Evolutionary conservation across 495 filamentous ascomycete genomes (phyloP).

Genomic region (Daldinia concentrica): DNA sequence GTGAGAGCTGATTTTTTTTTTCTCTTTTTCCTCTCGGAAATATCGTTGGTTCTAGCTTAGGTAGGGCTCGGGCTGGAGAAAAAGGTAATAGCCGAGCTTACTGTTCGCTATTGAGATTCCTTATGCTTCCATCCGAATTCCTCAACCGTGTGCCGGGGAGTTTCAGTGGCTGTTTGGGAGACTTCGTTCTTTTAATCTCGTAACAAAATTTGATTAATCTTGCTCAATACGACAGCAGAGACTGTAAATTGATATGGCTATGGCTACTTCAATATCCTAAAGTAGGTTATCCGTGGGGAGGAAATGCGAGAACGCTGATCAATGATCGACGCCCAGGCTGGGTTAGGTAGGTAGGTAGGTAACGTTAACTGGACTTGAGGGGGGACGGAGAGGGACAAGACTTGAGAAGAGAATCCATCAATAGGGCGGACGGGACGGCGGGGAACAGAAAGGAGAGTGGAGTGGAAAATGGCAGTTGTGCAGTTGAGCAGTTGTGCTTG

Average conservation of each 20-base stretch:
- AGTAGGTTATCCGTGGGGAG: constrained; percentile 21
- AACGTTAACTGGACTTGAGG: constrained; percentile 18
- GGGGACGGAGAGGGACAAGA: constrained; percentile 7
- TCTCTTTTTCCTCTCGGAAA: not conserved
- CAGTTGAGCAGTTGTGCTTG: not conserved
- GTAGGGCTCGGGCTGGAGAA: constrained; percentile 23
- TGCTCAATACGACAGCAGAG: constrained; percentile 23
- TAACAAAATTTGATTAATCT: constrained; percentile 40
- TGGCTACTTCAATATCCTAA: not conserved
- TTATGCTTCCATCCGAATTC: constrained; percentile 20
- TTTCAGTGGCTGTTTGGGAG: constrained; percentile 6
- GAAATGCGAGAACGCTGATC: constrained; percentile 24
- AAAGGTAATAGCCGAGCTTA: constrained; percentile 39
- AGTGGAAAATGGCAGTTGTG: constrained; percentile 2
- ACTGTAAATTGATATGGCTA: constrained; percentile 29
- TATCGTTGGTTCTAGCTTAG: constrained; percentile 13
- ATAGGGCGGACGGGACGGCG: constrained; percentile 28
- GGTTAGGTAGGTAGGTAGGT: constrained; percentile 38
- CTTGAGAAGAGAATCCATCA: not conserved
- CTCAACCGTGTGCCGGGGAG: constrained; percentile 10
- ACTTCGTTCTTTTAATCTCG: constrained; percentile 33
- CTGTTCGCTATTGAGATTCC: constrained; percentile 31
- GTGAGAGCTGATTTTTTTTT: constrained; percentile 3
- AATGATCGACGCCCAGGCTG: constrained; percentile 39
- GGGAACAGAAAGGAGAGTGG: constrained; percentile 9